Evolutionary conservation across 805 yeast genomes (phyloP).

Genomic region (Saitoella complicata): DNA sequence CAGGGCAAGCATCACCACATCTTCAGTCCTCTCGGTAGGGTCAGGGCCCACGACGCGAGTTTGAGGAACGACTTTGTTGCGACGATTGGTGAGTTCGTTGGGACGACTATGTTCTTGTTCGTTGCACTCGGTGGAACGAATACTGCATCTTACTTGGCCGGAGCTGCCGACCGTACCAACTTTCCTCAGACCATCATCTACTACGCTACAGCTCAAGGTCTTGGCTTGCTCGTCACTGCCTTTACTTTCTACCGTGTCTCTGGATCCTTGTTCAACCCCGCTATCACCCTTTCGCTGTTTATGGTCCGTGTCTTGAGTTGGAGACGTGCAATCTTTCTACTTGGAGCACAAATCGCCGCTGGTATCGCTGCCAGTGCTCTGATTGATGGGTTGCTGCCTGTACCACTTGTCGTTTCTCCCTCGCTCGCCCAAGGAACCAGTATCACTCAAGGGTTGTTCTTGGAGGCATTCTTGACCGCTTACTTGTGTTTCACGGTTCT

Average conservation of each 20-base stretch:
- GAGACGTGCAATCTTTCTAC: slow-evolving; percentile 48
- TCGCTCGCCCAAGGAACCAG: not conserved
- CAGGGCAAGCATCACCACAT: too few relatives aligned
- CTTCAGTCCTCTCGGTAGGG: too few relatives aligned
- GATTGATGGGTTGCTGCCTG: too few relatives aligned
- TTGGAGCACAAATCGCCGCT: slow-evolving; percentile 39
- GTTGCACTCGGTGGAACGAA: slow-evolving; percentile 67
- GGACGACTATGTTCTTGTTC: slow-evolving; percentile 73
- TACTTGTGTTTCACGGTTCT: slow-evolving; percentile 61
- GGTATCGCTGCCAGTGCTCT: too few relatives aligned
- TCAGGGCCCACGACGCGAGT: too few relatives aligned
- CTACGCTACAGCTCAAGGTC: slow-evolving; percentile 79
- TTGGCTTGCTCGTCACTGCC: slow-evolving; percentile 61
- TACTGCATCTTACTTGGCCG: slow-evolving; percentile 1
- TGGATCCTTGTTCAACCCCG: slow-evolving; percentile 84
- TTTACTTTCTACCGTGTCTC: slow-evolving; percentile 56
- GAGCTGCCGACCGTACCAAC: slow-evolving; percentile 23
- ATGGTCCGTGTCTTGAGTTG: slow-evolving; percentile 61
- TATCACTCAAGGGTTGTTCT: slow-evolving; percentile 36
- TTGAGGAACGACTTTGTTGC: slow-evolving; percentile 27
- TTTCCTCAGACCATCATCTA: slow-evolving; percentile 54
- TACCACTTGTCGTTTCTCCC: not conserved
- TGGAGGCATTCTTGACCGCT: slow-evolving; percentile 69
- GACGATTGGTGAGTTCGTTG: slow-evolving; percentile 65
- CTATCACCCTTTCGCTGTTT: slow-evolving; percentile 61